These are phyloP conservation scores for Ophiostoma fasciatum DNA, from an alignment of 2,329 filamentous ascomycete genomes.

Conservation along the genomic window DNA sequence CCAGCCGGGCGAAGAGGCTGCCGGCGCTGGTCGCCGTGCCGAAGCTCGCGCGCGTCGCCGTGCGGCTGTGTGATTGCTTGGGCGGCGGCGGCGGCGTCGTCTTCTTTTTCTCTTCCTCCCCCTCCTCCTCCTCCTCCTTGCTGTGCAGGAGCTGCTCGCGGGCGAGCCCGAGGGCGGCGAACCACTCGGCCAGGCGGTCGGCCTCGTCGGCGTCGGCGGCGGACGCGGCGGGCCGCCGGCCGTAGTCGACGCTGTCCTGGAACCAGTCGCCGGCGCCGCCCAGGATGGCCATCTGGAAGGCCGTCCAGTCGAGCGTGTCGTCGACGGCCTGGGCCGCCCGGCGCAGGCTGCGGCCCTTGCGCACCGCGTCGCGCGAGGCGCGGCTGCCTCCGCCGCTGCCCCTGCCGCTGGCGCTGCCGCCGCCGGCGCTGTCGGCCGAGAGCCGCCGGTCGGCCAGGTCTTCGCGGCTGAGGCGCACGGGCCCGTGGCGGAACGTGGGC, in stretches of 20 bases:
- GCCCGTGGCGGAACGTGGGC: conserved; percentile 38
- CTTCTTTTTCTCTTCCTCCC: neutral
- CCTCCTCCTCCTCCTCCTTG: conserved; percentile 4
- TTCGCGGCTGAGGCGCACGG: conserved; percentile 34
- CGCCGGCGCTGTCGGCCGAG: conserved; percentile 13
- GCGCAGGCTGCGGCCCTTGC: neutral
- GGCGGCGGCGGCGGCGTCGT: neutral
- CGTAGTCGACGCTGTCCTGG: conserved; percentile 27
- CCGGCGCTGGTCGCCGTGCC: no score
- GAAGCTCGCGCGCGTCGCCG: neutral
- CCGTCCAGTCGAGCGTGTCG: conserved; percentile 45
- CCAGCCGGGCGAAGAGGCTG: neutral
- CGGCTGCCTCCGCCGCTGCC: no score
- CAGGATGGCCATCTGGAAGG: conserved; percentile 49
- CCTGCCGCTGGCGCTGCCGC: no score
- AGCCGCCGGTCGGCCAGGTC: conserved; percentile 18
- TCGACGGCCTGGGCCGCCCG: conserved; percentile 21
- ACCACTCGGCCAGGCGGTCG: conserved; percentile 36
- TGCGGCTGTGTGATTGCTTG: conserved; percentile 5
- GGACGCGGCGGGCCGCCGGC: conserved; percentile 16
- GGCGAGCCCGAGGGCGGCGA: conserved; percentile 33
- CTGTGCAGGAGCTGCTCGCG: conserved; percentile 24
- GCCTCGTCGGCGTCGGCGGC: conserved; percentile 28
- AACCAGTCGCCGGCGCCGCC: conserved; percentile 40
- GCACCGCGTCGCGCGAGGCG: no score